phyloP scores from a whole-genome alignment of 495 filamentous ascomycete genomes.

The Hypoxylon perforatum region DNA sequence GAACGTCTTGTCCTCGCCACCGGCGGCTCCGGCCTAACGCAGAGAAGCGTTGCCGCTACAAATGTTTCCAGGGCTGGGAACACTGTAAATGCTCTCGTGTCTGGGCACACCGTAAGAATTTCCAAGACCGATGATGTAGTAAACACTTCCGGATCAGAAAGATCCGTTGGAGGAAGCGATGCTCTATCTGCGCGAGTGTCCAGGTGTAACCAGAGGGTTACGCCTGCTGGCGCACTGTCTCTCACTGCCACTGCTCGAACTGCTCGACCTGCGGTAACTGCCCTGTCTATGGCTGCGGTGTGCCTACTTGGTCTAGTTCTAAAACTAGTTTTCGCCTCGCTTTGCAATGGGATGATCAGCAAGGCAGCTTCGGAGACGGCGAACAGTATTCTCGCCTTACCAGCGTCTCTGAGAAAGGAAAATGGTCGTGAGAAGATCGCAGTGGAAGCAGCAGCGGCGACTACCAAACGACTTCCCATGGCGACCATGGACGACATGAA shows the following conservation, averaged over 20 bases:
- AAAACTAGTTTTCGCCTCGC: neutral
- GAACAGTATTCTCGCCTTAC: neutral
- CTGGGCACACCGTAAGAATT: too few species aligned
- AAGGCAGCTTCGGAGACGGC: neutral
- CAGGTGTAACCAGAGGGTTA: neutral
- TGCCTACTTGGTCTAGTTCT: constrained; percentile 9
- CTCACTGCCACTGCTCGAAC: too few species aligned
- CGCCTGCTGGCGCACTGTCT: neutral
- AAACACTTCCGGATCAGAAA: too few species aligned
- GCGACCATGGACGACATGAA: constrained; percentile 1
- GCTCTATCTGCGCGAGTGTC: neutral
- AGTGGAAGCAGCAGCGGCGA: constrained; percentile 21
- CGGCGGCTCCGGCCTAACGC: neutral
- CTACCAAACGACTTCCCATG: constrained; percentile 2
- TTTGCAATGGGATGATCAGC: neutral
- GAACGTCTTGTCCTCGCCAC: neutral
- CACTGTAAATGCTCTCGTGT: too few species aligned
- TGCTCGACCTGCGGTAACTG: neutral
- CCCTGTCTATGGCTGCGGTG: neutral
- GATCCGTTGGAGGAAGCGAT: too few species aligned
- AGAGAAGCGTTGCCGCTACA: neutral
- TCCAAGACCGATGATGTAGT: too few species aligned
- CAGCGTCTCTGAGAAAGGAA: neutral
- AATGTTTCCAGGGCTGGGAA: neutral
- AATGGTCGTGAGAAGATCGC: too few species aligned